These are phyloP conservation scores for Geosmithia flava DNA, from an alignment of 2,329 filamentous ascomycete species.

Conservation along the genomic window DNA sequence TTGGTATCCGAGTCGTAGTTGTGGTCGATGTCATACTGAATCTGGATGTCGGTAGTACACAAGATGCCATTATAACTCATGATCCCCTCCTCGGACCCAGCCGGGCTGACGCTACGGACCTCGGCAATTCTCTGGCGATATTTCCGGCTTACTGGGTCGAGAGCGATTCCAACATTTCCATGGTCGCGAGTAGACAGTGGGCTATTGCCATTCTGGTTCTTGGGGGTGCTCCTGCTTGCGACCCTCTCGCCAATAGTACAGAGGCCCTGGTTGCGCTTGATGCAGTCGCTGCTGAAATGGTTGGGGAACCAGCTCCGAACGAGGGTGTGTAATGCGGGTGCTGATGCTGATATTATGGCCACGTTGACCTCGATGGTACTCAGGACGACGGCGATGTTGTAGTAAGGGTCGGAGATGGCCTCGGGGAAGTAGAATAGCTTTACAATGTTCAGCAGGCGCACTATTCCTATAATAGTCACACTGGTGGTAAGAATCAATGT, in stretches of 20 bases:
- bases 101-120: slow-evolving; percentile 18
- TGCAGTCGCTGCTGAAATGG: slow-evolving; percentile 11
- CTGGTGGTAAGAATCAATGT: slow-evolving; percentile 7
- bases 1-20: not conserved
- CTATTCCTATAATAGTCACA: slow-evolving; percentile 16
- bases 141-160: slow-evolving; percentile 8
- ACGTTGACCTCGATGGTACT: slow-evolving; percentile 22
- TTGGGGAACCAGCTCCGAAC: slow-evolving; percentile 19
- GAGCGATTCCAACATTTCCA: slow-evolving; percentile 7
- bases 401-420: slow-evolving; percentile 6
- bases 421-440: slow-evolving; percentile 10
- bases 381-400: slow-evolving; percentile 17
- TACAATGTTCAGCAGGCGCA: slow-evolving; percentile 16
- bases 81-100: slow-evolving; percentile 22
- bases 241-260: not conserved
- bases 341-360: slow-evolving; percentile 21
- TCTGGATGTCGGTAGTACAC: slow-evolving; percentile 11
- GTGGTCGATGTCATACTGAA: slow-evolving; percentile 3
- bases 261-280: not conserved
- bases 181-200: slow-evolving; percentile 5
- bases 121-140: slow-evolving; percentile 13
- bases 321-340: slow-evolving; percentile 20
- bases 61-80: slow-evolving; percentile 26
- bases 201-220: slow-evolving; percentile 3
- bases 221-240: not conserved